A percentile compares a stretch with the other conserved stretches of the same genome.
phyloP scores from a whole-genome alignment of 208 protist species.

The Wallacemonas sp. region DNA sequence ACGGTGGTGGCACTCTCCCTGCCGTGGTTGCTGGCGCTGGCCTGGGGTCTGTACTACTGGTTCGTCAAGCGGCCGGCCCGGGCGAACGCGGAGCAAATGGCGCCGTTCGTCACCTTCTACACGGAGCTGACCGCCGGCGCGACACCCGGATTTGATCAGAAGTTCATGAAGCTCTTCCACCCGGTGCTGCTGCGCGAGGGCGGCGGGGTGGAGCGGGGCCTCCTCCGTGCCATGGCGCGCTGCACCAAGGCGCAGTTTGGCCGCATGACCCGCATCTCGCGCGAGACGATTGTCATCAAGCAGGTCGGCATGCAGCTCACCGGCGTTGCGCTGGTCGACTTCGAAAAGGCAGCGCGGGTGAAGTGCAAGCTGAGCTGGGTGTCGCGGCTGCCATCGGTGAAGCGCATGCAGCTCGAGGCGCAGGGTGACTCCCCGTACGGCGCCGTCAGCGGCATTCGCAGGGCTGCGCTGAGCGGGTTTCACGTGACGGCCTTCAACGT shows the following conservation, averaged over 20 bases:
- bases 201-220: constrained; percentile 52
- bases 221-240: constrained; percentile 81
- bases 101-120: constrained; percentile 73
- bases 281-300: constrained; percentile 51
- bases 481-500: constrained; percentile 81
- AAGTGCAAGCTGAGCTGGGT: constrained; percentile 74
- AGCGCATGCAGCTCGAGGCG: constrained; percentile 27
- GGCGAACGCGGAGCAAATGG: constrained; percentile 31
- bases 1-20: constrained; percentile 30
- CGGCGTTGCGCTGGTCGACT: constrained; percentile 82
- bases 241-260: constrained; percentile 63
- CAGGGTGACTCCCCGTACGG: constrained; percentile 16
- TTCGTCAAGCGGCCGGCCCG: constrained; percentile 48
- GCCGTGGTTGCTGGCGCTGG: constrained; percentile 44
- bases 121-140: constrained; percentile 65
- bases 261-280: constrained; percentile 45
- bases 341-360: constrained; percentile 57
- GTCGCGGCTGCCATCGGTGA: constrained; percentile 31
- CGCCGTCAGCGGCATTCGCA: constrained; percentile 28
- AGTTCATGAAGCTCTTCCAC: constrained; percentile 76
- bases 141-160: constrained; percentile 67
- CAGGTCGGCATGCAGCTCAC: constrained; percentile 52
- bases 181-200: constrained; percentile 55
- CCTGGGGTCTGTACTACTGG: constrained; percentile 49
- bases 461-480: constrained; percentile 41